These are phyloP conservation scores for Fusarium sterilihyphosum DNA, from an alignment of 2,329 filamentous ascomycete species.

Conservation along the genomic window DNA sequence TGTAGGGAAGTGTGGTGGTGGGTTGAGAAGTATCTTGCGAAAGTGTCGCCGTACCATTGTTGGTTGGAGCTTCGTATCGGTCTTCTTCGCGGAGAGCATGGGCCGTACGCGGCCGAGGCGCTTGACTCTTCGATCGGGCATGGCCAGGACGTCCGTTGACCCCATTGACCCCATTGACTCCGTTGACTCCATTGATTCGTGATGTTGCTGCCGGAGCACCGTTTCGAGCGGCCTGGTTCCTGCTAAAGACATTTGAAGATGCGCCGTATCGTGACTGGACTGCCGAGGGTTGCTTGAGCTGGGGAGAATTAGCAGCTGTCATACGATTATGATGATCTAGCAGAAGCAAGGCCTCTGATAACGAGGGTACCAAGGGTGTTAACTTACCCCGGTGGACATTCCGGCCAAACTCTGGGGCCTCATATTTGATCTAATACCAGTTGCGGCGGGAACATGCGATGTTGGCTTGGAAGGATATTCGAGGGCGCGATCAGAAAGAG, in stretches of 20 bases:
- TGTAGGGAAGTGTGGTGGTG: slow-evolving; percentile 32
- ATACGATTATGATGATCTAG: background rate
- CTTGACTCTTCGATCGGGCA: slow-evolving; percentile 54
- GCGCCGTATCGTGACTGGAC: slow-evolving; percentile 52
- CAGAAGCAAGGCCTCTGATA: background rate
- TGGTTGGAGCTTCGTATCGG: slow-evolving; percentile 48
- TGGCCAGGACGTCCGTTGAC: slow-evolving; percentile 58
- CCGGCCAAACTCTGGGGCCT: slow-evolving; percentile 56
- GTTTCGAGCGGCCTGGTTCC: slow-evolving; percentile 66
- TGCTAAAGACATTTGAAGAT: slow-evolving; percentile 60
- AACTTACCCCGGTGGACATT: slow-evolving; percentile 46
- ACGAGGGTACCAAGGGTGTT: background rate
- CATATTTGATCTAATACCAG: slow-evolving; percentile 54
- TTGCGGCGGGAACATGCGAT: slow-evolving; percentile 52
- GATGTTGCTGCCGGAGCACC: slow-evolving; percentile 61
- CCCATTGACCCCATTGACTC: slow-evolving; percentile 11
- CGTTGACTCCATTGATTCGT: slow-evolving; percentile 54
- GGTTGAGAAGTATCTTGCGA: slow-evolving; percentile 17
- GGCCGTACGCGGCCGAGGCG: slow-evolving; percentile 51
- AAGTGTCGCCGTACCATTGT: slow-evolving; percentile 50
- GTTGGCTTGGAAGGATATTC: slow-evolving; percentile 57
- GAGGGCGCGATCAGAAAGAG: slow-evolving; percentile 63
- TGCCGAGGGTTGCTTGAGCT: slow-evolving; percentile 49
- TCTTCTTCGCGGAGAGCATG: slow-evolving; percentile 54
- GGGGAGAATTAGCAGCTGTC: slow-evolving; percentile 16